phyloP scores from a whole-genome alignment of 805 yeast species.

The Cephaloascus albidus region DNA sequence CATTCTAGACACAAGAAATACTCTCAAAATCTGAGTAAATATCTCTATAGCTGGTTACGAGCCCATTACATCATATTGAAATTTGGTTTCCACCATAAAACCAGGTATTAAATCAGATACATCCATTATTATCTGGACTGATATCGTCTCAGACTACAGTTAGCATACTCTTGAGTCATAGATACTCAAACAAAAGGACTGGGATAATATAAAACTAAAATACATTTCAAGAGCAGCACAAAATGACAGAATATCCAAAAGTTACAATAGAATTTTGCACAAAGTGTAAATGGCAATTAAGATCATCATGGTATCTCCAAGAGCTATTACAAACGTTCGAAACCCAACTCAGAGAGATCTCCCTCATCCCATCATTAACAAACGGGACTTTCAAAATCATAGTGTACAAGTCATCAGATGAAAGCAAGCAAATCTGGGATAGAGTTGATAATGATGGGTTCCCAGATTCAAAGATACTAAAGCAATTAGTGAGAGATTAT shows the following conservation, averaged over 20 bases:
- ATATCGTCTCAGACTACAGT: too few species aligned
- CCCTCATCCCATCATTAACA: slow-evolving; percentile 33
- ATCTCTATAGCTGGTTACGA: too few species aligned
- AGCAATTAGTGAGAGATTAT: slow-evolving; percentile 52
- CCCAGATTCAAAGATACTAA: slow-evolving; percentile 77
- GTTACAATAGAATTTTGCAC: slow-evolving; percentile 70
- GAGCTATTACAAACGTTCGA: slow-evolving; percentile 81
- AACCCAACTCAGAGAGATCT: slow-evolving; percentile 39
- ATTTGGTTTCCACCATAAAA: too few species aligned
- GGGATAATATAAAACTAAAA: too few species aligned
- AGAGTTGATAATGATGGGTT: slow-evolving; percentile 60
- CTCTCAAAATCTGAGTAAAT: too few species aligned
- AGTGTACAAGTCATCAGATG: slow-evolving; percentile 26
- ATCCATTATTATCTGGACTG: too few species aligned
- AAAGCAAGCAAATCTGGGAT: slow-evolving; percentile 45
- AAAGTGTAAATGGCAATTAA: slow-evolving; percentile 78
- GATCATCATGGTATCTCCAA: slow-evolving; percentile 84
- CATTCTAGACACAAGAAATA: too few species aligned
- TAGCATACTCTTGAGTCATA: too few species aligned
- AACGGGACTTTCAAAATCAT: slow-evolving; percentile 55
- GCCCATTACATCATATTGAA: too few species aligned
- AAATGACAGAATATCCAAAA: slow-evolving; percentile 56
- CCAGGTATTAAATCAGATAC: too few species aligned
- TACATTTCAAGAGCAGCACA: too few species aligned
- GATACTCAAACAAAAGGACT: too few species aligned